phyloP scores from a whole-genome alignment of 2,329 filamentous ascomycete species.

The Cadophora sp. region DNA sequence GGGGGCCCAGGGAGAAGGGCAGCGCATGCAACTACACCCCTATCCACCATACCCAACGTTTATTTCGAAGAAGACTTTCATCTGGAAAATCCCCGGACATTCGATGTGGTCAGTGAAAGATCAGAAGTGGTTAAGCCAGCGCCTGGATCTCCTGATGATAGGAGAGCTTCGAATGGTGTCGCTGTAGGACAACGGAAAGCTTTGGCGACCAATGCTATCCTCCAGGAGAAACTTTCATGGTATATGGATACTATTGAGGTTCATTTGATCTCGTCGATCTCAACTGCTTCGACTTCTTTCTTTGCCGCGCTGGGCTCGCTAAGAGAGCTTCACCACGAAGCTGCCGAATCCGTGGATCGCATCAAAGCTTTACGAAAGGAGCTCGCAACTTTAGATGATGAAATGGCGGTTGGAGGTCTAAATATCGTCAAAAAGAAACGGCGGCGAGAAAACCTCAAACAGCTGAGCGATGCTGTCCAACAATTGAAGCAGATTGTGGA shows the following conservation, averaged over 20 bases:
- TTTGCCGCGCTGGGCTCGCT: conserved; percentile 93
- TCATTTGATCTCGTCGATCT: conserved; percentile 95
- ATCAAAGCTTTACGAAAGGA: conserved; percentile 85
- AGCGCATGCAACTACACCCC: conserved; percentile 70
- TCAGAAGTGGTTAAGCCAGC: conserved; percentile 89
- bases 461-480: conserved; percentile 80
- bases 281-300: conserved; percentile 92
- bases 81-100: conserved; percentile 93
- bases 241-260: conserved; percentile 99
- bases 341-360: conserved; percentile 85
- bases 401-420: conserved; percentile 85
- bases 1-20: conserved; percentile 60
- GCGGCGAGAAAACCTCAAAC: conserved; percentile 82
- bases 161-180: conserved; percentile 60
- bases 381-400: conserved; percentile 79
- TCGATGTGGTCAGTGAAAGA: conserved; percentile 94
- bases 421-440: conserved; percentile 85
- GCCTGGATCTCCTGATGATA: conserved; percentile 60
- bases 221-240: conserved; percentile 98
- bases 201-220: conserved; percentile 92
- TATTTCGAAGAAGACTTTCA: conserved; percentile 97
- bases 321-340: conserved; percentile 89
- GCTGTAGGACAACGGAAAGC: conserved; percentile 76
- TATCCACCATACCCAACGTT: conserved; percentile 90
- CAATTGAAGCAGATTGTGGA: conserved; percentile 82